These are phyloP conservation scores for Penicillium psychrofluorescens DNA, from an alignment of 495 filamentous ascomycete genomes.

Conservation along the genomic window DNA sequence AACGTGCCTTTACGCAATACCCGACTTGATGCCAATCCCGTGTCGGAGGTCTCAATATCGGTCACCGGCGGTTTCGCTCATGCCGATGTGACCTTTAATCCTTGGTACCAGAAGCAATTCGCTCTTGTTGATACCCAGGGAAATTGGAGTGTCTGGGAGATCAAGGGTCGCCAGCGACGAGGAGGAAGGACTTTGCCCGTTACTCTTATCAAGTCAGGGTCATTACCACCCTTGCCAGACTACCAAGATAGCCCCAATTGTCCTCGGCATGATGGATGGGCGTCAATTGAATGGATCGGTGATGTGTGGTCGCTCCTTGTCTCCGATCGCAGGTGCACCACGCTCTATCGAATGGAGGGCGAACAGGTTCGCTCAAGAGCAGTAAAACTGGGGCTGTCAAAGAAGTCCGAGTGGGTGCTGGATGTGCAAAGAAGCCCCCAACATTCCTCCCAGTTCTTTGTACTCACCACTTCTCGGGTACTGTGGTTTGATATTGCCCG, in stretches of 20 bases:
- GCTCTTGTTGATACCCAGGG: slow-evolving; percentile 67
- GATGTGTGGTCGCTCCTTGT: slow-evolving; percentile 39
- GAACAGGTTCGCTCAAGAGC: slow-evolving; percentile 10
- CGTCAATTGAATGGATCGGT: slow-evolving; percentile 40
- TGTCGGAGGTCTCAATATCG: slow-evolving; percentile 46
- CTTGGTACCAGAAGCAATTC: slow-evolving; percentile 61
- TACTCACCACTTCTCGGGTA: slow-evolving; percentile 45
- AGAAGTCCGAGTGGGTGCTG: slow-evolving; percentile 46
- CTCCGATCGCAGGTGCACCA: slow-evolving; percentile 33
- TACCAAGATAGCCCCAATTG: slow-evolving; percentile 11
- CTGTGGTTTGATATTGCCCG: slow-evolving; percentile 29
- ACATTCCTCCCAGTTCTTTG: slow-evolving; percentile 44
- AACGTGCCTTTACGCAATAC: slow-evolving; percentile 28
- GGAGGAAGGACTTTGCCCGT: slow-evolving; percentile 22
- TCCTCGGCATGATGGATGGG: slow-evolving; percentile 43
- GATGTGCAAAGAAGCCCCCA: slow-evolving; percentile 39
- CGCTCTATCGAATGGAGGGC: slow-evolving; percentile 29
- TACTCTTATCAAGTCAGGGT: slow-evolving; percentile 16
- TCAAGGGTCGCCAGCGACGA: slow-evolving; percentile 37
- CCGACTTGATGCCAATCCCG: slow-evolving; percentile 53
- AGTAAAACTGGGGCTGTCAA: slow-evolving; percentile 29
- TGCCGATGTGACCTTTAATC: slow-evolving; percentile 71
- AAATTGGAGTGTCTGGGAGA: slow-evolving; percentile 70
- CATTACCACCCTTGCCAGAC: slow-evolving; percentile 20
- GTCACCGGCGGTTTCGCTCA: slow-evolving; percentile 53